Evolutionary conservation across 2,329 filamentous ascomycete genomes (phyloP), one percentile per base, ranked within the genome.

Genomic region (Beauveria australis): DNA sequence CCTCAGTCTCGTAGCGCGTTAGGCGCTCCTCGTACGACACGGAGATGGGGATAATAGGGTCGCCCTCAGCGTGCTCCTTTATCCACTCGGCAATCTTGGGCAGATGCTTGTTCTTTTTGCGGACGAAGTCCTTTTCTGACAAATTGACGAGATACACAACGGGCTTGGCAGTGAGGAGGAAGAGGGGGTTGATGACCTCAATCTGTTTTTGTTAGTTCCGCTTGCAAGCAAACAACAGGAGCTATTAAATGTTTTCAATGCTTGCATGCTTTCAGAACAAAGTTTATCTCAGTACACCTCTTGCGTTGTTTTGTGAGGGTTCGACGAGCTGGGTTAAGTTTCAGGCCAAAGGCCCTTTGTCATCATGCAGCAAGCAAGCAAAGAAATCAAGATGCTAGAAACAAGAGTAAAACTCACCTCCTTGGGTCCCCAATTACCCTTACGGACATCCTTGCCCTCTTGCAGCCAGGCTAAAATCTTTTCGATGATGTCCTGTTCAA

Each of bases 271-370:
- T 77, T 91, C 89, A 91, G 89, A 86, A 74, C 78, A 78, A 81
- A 84, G 79, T 81, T 89, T 82, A 88, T 97, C 92, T 95, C 93
- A 97, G 78, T 73, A 86, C 84, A 82, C 81, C 89, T 91, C 89
- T 71, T 72, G 82, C 83, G 86, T 90, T 85, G 77, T 79, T 78
- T 76, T 78, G 83, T 83, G 86, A 89, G 89, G 83, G 85, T 88
- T 97, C 93, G 88, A 96, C 89, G 94, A 99, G 94, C 94, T 99
- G 94, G 94, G 94, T 91, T 96, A 92, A 90, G 81, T 89, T 81
- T 92, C 89, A 89, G 92, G 91, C 90, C 83, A 78, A 80, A 81
- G 83, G 91, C 92, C 94, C 89, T 96, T 96, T 89, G 87, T 97
- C 94, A 97, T 97, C 94, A 96, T 88, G 70, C 74, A 79, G 44